Evolutionary conservation across 371 early-diverging fungal species (phyloP).

Genomic region (Circinella minor): DNA sequence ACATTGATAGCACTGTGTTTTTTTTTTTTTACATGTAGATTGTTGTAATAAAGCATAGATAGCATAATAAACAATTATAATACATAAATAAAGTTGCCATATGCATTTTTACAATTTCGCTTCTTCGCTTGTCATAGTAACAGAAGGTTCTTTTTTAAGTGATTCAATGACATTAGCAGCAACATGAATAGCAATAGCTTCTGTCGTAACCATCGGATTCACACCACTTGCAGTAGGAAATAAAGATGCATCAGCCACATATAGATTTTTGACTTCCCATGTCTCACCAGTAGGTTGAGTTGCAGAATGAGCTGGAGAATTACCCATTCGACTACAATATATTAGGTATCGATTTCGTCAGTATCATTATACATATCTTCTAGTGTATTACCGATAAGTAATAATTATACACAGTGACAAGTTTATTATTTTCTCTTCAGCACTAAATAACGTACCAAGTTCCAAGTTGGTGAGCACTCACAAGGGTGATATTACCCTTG

Average conservation of each 20-base stretch:
- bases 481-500: conserved; percentile 17
- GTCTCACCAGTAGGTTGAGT: conserved; percentile 69
- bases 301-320: conserved; percentile 50
- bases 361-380: too few relatives aligned
- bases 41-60: too few relatives aligned
- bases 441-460: conserved; percentile 38
- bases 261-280: conserved; percentile 72
- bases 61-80: too few relatives aligned
- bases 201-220: conserved; percentile 72
- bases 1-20: too few relatives aligned
- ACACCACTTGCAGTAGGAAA: conserved; percentile 77
- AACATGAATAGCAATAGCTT: conserved; percentile 49
- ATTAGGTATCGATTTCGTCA: not conserved
- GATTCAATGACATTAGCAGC: conserved; percentile 22
- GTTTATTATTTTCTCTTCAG: not conserved
- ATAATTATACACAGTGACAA: not conserved
- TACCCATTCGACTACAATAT: conserved; percentile 62
- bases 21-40: too few relatives aligned
- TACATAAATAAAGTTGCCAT: too few relatives aligned
- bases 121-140: not conserved
- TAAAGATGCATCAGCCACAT: conserved; percentile 70
- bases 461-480: conserved; percentile 62
- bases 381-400: too few relatives aligned
- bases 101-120: not conserved
- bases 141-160: not conserved